Percentiles rank a stretch among this genome's conserved stretches.
Evolutionary conservation across 805 yeast species (phyloP).

Genomic region (Starmerella khaoyaiensis): DNA sequence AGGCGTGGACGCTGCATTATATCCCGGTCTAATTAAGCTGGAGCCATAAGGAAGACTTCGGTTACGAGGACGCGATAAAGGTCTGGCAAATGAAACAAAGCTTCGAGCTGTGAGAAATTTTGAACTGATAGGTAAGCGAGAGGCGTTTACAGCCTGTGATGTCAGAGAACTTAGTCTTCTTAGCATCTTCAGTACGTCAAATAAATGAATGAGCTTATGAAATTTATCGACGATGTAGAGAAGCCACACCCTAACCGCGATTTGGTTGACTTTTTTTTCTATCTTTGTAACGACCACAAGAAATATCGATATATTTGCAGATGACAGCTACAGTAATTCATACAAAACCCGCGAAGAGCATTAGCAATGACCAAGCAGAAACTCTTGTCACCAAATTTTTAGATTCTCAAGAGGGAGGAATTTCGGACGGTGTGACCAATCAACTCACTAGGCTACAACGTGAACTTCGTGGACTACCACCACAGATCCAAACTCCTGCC

Average conservation of each 20-base stretch:
- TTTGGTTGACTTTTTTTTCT: background rate
- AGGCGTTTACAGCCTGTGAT: no score
- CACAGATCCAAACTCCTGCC: conserved; percentile 25
- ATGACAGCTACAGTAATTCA: conserved; percentile 17
- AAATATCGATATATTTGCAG: no score
- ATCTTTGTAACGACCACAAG: no score
- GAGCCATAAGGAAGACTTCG: conserved; percentile 1
- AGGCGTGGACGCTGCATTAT: background rate
- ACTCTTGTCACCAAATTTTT: conserved; percentile 22
- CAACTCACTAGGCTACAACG: conserved; percentile 66
- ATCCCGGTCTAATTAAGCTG: background rate
- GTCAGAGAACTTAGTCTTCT: conserved; percentile 1
- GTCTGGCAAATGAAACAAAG: conserved; percentile 16
- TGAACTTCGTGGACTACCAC: conserved; percentile 71
- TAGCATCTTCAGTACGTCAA: conserved; percentile 4
- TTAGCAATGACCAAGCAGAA: conserved; percentile 22
- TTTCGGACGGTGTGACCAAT: conserved; percentile 34
- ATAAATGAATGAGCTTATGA: no score
- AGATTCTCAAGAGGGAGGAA: conserved; percentile 27
- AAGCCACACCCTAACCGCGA: background rate
- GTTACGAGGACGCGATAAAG: conserved; percentile 12
- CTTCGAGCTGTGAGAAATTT: conserved; percentile 3
- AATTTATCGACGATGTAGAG: no score
- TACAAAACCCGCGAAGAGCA: conserved; percentile 5
- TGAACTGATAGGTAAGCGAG: no score